Conservation (phyloP, 1,284 basidiomycete species). For the Moniliophthora roreri region DNA sequence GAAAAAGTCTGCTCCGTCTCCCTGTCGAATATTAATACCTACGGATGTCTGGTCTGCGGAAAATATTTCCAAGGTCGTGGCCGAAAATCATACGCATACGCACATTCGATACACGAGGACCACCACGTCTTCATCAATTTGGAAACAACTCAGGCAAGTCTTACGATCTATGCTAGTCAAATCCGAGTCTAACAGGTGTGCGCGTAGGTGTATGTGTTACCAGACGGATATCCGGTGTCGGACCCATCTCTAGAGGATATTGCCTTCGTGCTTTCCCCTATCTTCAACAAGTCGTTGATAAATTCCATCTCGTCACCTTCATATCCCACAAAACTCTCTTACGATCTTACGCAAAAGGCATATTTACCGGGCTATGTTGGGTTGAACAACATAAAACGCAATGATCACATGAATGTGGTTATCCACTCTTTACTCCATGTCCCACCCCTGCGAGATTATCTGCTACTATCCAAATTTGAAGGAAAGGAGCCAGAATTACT, state of each 20-base stretch:
- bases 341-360: constrained; percentile 78
- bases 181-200: constrained; percentile 15
- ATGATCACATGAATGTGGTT: constrained; percentile 98
- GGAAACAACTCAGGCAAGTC: constrained; percentile 80
- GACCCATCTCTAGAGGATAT: constrained; percentile 97
- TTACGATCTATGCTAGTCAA: neutral
- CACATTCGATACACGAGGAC: constrained; percentile 96
- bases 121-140: constrained; percentile 99
- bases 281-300: constrained; percentile 63
- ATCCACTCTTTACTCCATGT: constrained; percentile 94
- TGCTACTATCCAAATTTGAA: constrained; percentile 73
- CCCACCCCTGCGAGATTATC: constrained; percentile 84
- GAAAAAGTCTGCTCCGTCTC: constrained; percentile 98
- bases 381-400: constrained; percentile 95
- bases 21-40: constrained; percentile 94
- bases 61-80: constrained; percentile 99
- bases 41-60: constrained; percentile 96
- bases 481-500: constrained; percentile 85
- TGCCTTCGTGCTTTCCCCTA: constrained; percentile 85
- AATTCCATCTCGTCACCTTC: constrained; percentile 54
- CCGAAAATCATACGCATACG: constrained; percentile 90
- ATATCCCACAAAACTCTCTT: constrained; percentile 73
- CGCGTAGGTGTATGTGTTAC: constrained; percentile 95
- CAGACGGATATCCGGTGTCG: constrained; percentile 94
- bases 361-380: constrained; percentile 96